Evolutionary conservation across 768 basidiomycete genomes (phyloP).

Genomic region (Chalciporus sphaerocephalus): DNA sequence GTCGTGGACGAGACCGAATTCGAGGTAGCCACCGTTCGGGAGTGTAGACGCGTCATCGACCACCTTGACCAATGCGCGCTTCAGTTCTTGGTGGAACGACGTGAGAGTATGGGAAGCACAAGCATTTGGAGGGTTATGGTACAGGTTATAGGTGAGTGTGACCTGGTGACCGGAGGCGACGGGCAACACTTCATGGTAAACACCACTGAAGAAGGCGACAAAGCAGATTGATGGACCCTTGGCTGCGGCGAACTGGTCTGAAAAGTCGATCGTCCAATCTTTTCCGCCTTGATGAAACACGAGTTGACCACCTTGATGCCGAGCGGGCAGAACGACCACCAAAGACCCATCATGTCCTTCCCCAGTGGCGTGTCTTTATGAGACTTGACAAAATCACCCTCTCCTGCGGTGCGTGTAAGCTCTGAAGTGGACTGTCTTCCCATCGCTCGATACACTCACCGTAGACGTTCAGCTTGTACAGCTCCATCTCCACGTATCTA

Average conservation of each 20-base stretch:
- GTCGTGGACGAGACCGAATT: constrained; percentile 33
- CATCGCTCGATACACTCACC: constrained; percentile 33
- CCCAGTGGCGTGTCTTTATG: not conserved
- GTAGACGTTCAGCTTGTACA: constrained; percentile 47
- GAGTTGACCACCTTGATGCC: not conserved
- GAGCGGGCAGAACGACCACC: not conserved
- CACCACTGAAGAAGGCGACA: constrained; percentile 39
- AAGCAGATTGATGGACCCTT: constrained; percentile 26
- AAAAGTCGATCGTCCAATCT: constrained; percentile 33
- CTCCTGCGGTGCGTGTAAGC: constrained; percentile 23
- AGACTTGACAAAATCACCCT: not conserved
- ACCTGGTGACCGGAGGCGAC: constrained; percentile 41
- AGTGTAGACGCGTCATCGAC: constrained; percentile 27
- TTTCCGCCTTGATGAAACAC: not conserved
- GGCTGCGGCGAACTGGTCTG: constrained; percentile 6
- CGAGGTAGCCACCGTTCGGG: constrained; percentile 32
- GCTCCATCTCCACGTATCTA: constrained; percentile 29
- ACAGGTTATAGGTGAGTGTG: constrained; percentile 41
- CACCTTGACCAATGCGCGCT: constrained; percentile 8
- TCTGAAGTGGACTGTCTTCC: constrained; percentile 34
- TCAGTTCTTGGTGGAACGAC: constrained; percentile 1
- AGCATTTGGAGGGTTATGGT: not conserved
- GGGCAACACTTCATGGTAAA: constrained; percentile 41
- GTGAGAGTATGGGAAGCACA: not conserved
- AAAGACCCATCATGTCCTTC: not conserved